Evolutionary conservation across 371 early-diverging fungal genomes (phyloP).

Genomic region (Mortierella sp.): DNA sequence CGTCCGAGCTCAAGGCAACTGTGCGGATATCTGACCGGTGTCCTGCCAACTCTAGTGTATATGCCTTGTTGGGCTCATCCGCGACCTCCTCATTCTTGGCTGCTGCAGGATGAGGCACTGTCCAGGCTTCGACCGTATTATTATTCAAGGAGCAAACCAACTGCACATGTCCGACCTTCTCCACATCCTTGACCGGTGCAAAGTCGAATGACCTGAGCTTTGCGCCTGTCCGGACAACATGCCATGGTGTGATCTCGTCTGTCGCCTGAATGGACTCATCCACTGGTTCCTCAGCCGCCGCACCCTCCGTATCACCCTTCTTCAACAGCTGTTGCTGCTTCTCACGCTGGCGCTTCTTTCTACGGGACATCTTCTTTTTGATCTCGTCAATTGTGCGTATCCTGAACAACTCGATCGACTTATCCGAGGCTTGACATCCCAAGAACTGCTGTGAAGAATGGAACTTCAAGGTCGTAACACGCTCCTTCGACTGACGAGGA

Average conservation of each 20-base stretch:
- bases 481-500: constrained; percentile 84
- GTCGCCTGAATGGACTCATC: constrained; percentile 68
- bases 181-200: constrained; percentile 64
- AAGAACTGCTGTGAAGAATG: constrained; percentile 81
- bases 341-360: constrained; percentile 84
- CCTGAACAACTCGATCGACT: constrained; percentile 85
- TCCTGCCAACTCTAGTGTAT: constrained; percentile 85
- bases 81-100: constrained; percentile 62
- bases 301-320: constrained; percentile 41
- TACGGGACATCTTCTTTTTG: constrained; percentile 83
- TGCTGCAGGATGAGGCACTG: constrained; percentile 58
- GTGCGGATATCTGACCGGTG: constrained; percentile 94
- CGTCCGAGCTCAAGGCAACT: constrained; percentile 87
- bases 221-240: constrained; percentile 72
- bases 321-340: constrained; percentile 64
- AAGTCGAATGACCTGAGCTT: constrained; percentile 86
- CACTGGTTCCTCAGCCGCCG: constrained; percentile 60
- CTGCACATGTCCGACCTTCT: constrained; percentile 65
- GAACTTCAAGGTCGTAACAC: constrained; percentile 75
- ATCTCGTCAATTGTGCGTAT: constrained; percentile 81
- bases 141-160: constrained; percentile 72
- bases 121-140: constrained; percentile 81
- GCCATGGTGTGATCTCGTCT: constrained; percentile 76
- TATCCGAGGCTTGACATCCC: constrained; percentile 84
- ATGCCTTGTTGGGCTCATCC: constrained; percentile 65